Conservation (phyloP, 2,329 filamentous ascomycete genomes). For the Dryadomyces quercus-mongolicae region DNA sequence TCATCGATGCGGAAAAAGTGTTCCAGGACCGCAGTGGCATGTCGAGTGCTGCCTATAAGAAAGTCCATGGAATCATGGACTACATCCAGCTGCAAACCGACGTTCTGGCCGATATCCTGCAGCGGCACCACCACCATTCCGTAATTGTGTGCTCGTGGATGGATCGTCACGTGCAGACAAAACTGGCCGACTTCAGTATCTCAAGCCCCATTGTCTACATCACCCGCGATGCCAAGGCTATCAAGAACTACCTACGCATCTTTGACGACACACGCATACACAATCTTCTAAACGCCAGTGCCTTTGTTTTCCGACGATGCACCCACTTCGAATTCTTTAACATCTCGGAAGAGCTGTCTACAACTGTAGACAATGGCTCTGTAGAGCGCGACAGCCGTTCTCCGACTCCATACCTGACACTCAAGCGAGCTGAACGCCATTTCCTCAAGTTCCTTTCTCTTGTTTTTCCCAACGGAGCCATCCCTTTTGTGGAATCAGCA, state of each 20-base stretch:
- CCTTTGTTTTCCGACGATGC: slow-evolving; percentile 44
- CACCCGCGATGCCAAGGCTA: slow-evolving; percentile 49
- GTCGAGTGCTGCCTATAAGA: slow-evolving; percentile 46
- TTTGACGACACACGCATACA: slow-evolving; percentile 31
- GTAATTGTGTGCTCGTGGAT: slow-evolving; percentile 60
- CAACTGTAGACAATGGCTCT: neutral
- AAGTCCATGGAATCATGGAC: slow-evolving; percentile 44
- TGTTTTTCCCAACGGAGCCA: slow-evolving; percentile 38
- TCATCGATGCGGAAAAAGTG: slow-evolving; percentile 55
- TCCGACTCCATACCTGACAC: slow-evolving; percentile 28
- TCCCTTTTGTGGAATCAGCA: slow-evolving; percentile 43
- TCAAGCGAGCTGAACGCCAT: slow-evolving; percentile 48
- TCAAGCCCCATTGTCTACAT: slow-evolving; percentile 60
- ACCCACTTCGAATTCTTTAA: slow-evolving; percentile 65
- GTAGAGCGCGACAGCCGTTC: slow-evolving; percentile 24
- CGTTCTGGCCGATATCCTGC: slow-evolving; percentile 47
- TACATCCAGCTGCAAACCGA: slow-evolving; percentile 52
- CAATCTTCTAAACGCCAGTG: slow-evolving; percentile 40
- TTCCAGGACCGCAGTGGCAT: slow-evolving; percentile 50
- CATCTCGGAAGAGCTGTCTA: slow-evolving; percentile 28
- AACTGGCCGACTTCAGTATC: slow-evolving; percentile 46
- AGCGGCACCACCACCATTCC: slow-evolving; percentile 42
- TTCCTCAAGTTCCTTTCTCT: slow-evolving; percentile 48
- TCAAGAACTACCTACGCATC: slow-evolving; percentile 40
- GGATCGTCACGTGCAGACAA: slow-evolving; percentile 43